Conservation (phyloP, 345 rosid genomes). For the Citrus australasica region DNA sequence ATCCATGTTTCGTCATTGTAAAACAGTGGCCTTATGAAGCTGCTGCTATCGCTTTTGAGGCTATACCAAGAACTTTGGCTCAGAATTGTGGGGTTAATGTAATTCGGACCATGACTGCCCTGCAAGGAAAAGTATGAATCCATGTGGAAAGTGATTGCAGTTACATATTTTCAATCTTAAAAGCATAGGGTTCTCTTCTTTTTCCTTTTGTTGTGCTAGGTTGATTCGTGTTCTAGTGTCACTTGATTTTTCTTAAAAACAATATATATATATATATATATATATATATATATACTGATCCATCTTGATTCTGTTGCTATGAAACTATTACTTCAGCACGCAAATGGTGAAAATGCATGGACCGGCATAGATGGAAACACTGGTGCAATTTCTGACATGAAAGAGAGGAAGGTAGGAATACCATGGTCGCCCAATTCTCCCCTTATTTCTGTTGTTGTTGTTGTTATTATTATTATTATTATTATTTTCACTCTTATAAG, state of each 20-base stretch:
- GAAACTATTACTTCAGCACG: conserved; percentile 51
- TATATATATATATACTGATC: background rate
- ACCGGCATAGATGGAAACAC: conserved; percentile 88
- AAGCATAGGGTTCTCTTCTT: background rate
- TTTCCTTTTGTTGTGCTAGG: background rate
- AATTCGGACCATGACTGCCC: conserved; percentile 74
- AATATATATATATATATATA: no score
- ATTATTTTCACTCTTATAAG: background rate
- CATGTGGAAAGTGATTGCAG: background rate
- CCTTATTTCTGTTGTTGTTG: background rate
- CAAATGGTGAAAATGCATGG: conserved; percentile 98
- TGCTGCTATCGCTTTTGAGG: conserved; percentile 95
- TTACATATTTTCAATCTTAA: background rate
- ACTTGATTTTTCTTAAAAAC: background rate
- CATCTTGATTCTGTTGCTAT: background rate
- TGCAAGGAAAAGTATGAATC: conserved; percentile 78
- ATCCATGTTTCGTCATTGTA: conserved; percentile 10
- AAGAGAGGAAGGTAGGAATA: conserved; percentile 63
- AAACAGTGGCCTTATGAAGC: conserved; percentile 98
- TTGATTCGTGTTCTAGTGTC: no score
- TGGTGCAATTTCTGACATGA: conserved; percentile 89
- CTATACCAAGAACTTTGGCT: conserved; percentile 85
- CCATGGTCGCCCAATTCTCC: background rate
- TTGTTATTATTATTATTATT: background rate
- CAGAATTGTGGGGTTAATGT: conserved; percentile 86